Base-by-base conservation (phyloP, 2,329 filamentous ascomycete genomes). In the Ophiostoma australiae region DNA sequence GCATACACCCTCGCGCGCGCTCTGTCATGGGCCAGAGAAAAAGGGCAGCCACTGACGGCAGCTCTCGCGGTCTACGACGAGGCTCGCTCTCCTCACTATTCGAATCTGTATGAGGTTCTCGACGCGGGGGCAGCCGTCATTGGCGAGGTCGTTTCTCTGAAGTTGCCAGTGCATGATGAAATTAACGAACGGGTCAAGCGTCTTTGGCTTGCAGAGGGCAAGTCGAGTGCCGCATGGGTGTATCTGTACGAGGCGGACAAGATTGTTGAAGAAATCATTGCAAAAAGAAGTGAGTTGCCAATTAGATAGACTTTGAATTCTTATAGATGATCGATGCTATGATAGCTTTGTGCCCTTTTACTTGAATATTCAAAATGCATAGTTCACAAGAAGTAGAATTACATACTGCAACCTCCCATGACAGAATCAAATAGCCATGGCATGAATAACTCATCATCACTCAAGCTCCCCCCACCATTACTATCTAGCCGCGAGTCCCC, bases 1-100 rank as follows among this genome's bases (percentile, higher is more conserved):
- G 71, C 72, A 0, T 75, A 73, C 67, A 74, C 74, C 0, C 70
- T 75, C 10, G 72, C 72, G 0, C 71, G 70, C 0, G 68, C 72
- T 4, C 58, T 75, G 2, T 23, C 61, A 2, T 75, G 74, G 74
- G 72, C 74, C 0, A 68, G 41, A n/a, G n/a, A 27, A 0, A 27
- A 68, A 4, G 37, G 66, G 0, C 70, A 66, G 3, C 20, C 68
- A 0, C 58, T 75, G 3, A 31, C 41, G 0, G 70, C 48, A 1
- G 74, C 74, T 0, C 69, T 75, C 13, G 48, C 58, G 13, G 8
- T 74, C 2, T 75, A 73, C 37, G 74, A 75, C 39, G 66, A 66
- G 0, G 70, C 71, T 2, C 71, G 74, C 1, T 75, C 74, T 7
- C 70, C 72, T 11, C 74, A 74, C 58, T 75, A 75, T 33, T 63